Evolutionary conservation across 768 basidiomycete species (phyloP), one percentile per base, ranked within the genome.

Genomic region (Lyophyllum shimeji): DNA sequence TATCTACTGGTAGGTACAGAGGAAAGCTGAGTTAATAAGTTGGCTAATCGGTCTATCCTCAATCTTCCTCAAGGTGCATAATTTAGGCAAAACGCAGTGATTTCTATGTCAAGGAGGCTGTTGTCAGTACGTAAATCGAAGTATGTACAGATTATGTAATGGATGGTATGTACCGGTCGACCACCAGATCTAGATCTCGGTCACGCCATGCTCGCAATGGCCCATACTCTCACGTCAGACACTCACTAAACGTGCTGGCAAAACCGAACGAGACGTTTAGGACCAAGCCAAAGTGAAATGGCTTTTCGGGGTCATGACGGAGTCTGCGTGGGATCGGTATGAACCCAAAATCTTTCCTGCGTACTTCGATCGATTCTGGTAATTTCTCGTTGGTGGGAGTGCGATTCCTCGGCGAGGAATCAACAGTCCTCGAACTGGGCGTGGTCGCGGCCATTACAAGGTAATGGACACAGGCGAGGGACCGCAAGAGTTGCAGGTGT

Each of bases 211-310:
- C n/a, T n/a, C n/a, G n/a, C n/a, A n/a, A n/a, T n/a, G n/a, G n/a
- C n/a, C n/a, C n/a, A n/a, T n/a, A n/a, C n/a, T n/a, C n/a, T n/a
- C n/a, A n/a, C n/a, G n/a, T n/a, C n/a, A n/a, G n/a, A n/a, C 9
- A 40, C 53, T 51, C 45, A 80, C 76, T 74, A 67, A 84, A 81
- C 20, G 86, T 87, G 56, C 83, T 80, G 20, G 80, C 81, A 58
- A 84, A 74, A 15, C 85, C 88, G 63, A 89, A 89, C 0, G 81
- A 69, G 1, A 75, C 58, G 56, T 86, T 87, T 46, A 86, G 63
- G 15, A 77, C 37, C 13, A 81, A 42, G 7, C 81, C 80, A 60
- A 86, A 86, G 52, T 80, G 67, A 57, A 81, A 81, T 0, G 83
- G 82, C 13, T 69, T 75, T 1, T 72, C 62, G 20, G 79, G 74